Conservation (phyloP, 768 basidiomycete genomes). For the Lactarius sanguifluus region DNA sequence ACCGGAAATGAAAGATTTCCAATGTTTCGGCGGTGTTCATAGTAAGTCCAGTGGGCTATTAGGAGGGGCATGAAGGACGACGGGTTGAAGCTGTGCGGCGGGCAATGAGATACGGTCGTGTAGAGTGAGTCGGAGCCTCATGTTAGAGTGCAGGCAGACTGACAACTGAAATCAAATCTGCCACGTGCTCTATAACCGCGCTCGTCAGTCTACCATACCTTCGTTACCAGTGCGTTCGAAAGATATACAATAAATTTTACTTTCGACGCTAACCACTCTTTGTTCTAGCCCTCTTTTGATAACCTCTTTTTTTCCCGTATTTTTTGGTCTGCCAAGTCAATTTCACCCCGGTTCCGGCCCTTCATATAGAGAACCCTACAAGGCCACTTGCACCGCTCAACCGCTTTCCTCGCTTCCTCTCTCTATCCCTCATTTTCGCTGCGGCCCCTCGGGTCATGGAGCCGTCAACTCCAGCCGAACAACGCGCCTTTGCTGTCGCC, state of each 20-base stretch:
- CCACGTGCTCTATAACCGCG: constrained; percentile 9
- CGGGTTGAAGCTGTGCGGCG: constrained; percentile 9
- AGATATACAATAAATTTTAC: not conserved
- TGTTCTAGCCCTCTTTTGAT: constrained; percentile 15
- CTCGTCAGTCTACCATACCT: not conserved
- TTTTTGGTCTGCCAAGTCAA: constrained; percentile 13
- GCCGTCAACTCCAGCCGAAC: constrained; percentile 57
- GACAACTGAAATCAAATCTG: not conserved
- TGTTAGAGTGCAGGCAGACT: constrained; percentile 16
- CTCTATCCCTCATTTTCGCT: constrained; percentile 1
- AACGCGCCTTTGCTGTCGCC: constrained; percentile 84
- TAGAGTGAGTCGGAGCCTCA: constrained; percentile 6
- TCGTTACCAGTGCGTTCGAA: constrained; percentile 18
- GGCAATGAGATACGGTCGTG: not conserved
- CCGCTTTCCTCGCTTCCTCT: constrained; percentile 7
- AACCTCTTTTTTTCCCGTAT: constrained; percentile 4
- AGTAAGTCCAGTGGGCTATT: not conserved
- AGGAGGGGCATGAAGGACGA: not conserved
- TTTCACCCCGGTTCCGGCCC: constrained; percentile 20
- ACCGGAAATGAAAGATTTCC: constrained; percentile 20
- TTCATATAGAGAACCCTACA: constrained; percentile 24
- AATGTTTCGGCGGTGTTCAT: not conserved
- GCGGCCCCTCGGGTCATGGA: constrained; percentile 35
- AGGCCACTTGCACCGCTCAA: constrained; percentile 11
- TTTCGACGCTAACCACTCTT: not conserved